Base-by-base conservation (phyloP, 495 filamentous ascomycete species). In the Darksidea phi region DNA sequence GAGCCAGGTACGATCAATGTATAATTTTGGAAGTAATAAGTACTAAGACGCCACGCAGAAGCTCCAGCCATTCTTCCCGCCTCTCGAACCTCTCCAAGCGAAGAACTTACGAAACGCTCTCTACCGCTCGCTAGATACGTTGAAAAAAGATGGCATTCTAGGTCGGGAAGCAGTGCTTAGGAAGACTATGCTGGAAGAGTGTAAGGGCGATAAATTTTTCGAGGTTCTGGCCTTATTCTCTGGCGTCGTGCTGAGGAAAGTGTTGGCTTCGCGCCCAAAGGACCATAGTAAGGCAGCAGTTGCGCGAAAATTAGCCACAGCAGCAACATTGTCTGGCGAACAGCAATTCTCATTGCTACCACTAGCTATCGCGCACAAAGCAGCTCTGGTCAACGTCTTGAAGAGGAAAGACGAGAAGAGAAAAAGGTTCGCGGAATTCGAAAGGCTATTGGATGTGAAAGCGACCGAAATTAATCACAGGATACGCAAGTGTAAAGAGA, bases 151-250 rank as follows among this genome's bases (percentile, higher is more conserved):
- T 80, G 90, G 89, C 10, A 79, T 89, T 1, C 76, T 95, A 18
- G 88, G 89, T 10, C 81, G 86, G 49, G 90, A 95, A 70, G 80
- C 80, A 0, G 82, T 90, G 4, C 74, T 95, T 38, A 84, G 91
- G 42, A 95, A 93, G 74, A 90, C 88, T 0, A 93, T 95, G 88
- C 76, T 96, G 56, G 91, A 96, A 71, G 90, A 96, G 62, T 96
- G 91, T 51, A 67, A 68, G 45, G 72, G 72, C 6, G 71, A 73
- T 8, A 72, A 67, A 56, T 71, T 76, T 52, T 88, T 89, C 69
- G 90, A 96, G 73, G 73, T 93, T 1, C 78, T 95, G 11, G 82
- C 86, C 11, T 79, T 82, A 0, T 95, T 96, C 70, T 94, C 91
- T 6, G 87, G 85, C 20, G 80, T 83, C 0, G 90, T 95, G 12